A percentile compares a stretch with the other conserved stretches of the same genome.
Conservation (phyloP, 495 filamentous ascomycete species). For the Jackrogersella minutella region DNA sequence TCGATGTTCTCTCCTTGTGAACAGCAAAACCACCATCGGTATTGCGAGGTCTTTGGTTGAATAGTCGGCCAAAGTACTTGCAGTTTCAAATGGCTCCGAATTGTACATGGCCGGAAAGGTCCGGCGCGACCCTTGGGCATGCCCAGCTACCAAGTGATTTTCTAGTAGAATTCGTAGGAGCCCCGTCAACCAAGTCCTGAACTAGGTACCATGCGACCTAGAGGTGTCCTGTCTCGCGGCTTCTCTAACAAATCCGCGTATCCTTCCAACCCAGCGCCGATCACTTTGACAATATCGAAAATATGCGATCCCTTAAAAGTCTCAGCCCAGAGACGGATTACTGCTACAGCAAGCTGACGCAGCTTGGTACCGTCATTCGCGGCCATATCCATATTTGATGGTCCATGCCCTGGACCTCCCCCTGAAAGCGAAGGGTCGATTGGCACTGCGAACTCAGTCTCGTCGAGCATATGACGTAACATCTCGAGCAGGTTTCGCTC, state of each 20-base stretch:
- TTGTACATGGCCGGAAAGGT: background rate
- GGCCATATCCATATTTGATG: slow-evolving; percentile 49
- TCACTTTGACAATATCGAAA: slow-evolving; percentile 71
- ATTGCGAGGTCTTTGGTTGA: background rate
- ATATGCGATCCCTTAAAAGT: slow-evolving; percentile 73
- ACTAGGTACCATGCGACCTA: slow-evolving; percentile 47
- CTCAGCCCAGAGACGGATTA: slow-evolving; percentile 72
- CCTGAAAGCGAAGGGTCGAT: slow-evolving; percentile 58
- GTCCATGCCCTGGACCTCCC: slow-evolving; percentile 45
- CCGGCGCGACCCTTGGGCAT: background rate
- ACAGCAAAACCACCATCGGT: background rate
- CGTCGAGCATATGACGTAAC: slow-evolving; percentile 77
- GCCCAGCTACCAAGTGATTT: background rate
- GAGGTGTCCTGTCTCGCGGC: slow-evolving; percentile 56
- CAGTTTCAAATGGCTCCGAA: background rate
- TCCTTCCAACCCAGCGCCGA: slow-evolving; percentile 67
- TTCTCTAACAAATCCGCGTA: slow-evolving; percentile 72
- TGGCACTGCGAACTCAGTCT: slow-evolving; percentile 75
- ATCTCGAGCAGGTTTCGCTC: slow-evolving; percentile 71
- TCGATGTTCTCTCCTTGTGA: background rate
- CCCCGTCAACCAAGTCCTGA: slow-evolving; percentile 43
- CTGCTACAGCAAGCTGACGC: slow-evolving; percentile 67
- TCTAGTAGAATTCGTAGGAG: background rate
- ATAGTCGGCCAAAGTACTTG: background rate
- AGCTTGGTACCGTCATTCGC: slow-evolving; percentile 60